These are phyloP conservation scores for Crithidia mellificae DNA, from an alignment of 208 protist genomes.

Conservation along the genomic window DNA sequence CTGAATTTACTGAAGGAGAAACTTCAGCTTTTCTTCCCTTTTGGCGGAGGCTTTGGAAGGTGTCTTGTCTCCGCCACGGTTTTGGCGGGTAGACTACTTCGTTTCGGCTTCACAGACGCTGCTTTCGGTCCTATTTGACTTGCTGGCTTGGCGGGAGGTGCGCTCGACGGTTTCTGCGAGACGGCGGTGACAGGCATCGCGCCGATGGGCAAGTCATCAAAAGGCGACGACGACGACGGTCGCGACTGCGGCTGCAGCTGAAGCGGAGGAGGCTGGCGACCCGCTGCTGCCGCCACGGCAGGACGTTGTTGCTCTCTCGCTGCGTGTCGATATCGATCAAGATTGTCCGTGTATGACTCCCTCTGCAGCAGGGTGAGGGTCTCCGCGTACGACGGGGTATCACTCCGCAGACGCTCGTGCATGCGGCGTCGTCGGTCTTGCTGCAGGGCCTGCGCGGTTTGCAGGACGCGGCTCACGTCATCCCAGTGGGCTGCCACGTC, in stretches of 20 bases:
- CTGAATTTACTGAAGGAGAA: no score
- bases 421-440: conserved; percentile 50
- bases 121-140: background rate
- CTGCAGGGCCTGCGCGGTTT: conserved; percentile 58
- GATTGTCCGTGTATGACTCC: conserved; percentile 41
- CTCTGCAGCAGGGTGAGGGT: conserved; percentile 51
- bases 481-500: conserved; percentile 59
- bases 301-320: no score
- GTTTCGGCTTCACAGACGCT: background rate
- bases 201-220: no score
- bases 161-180: background rate
- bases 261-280: background rate
- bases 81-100: background rate
- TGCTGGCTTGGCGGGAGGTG: background rate
- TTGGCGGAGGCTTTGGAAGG: no score
- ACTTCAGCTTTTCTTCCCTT: no score
- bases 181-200: background rate
- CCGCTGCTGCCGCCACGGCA: background rate
- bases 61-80: no score
- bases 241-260: background rate
- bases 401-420: conserved; percentile 27
- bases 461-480: conserved; percentile 64
- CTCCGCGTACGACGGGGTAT: conserved; percentile 49
- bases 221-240: no score
- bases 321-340: conserved; percentile 45